phyloP scores from a whole-genome alignment of 345 rosid genomes.

The Eucalyptus marginata region DNA sequence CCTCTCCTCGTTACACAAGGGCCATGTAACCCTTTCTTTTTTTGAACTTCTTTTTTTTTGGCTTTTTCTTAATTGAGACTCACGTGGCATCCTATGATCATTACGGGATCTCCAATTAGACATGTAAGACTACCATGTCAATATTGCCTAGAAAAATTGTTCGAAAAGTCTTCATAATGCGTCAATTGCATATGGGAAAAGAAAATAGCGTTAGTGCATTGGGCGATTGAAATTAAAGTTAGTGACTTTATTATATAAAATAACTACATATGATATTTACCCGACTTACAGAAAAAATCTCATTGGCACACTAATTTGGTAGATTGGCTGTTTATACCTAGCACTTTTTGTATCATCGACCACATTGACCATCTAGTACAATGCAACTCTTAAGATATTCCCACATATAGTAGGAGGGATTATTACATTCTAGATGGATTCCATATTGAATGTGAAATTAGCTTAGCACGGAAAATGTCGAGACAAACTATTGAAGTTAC shows the following conservation, averaged over 20 bases:
- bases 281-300: slow-evolving; percentile 11
- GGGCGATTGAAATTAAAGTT: too few species aligned
- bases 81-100: too few species aligned
- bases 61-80: too few species aligned
- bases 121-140: not conserved
- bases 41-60: too few species aligned
- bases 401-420: not conserved
- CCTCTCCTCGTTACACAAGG: too few species aligned
- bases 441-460: not conserved
- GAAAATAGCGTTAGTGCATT: not conserved
- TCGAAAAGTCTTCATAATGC: not conserved
- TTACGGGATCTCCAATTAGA: too few species aligned
- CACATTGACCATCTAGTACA: not conserved
- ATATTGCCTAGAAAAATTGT: too few species aligned
- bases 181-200: not conserved
- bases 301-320: slow-evolving; percentile 22
- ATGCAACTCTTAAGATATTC: not conserved
- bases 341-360: not conserved
- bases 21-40: too few species aligned
- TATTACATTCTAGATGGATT: not conserved
- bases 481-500: not conserved
- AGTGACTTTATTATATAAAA: slow-evolving; percentile 52
- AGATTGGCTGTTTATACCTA: not conserved
- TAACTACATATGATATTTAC: slow-evolving; percentile 25
- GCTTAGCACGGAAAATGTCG: not conserved